phyloP scores from a whole-genome alignment of 768 basidiomycete species.

The Auricularia sp. region DNA sequence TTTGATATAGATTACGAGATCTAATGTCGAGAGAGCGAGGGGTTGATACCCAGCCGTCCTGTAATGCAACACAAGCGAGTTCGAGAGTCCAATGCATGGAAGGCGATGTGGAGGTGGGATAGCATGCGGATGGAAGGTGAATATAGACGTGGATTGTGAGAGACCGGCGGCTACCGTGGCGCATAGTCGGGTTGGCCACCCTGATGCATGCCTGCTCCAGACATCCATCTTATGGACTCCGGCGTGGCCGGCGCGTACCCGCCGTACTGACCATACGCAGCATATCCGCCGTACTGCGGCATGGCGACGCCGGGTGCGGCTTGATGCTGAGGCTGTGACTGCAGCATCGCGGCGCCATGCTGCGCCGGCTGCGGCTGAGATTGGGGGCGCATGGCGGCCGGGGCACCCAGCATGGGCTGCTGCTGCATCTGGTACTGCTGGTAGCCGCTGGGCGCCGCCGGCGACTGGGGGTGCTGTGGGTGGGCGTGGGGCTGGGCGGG shows the following conservation, averaged over 20 bases:
- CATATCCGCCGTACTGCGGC: not conserved
- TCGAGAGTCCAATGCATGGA: not conserved
- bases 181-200: not conserved
- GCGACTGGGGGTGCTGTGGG: not conserved
- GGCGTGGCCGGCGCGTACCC: not conserved
- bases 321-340: not conserved
- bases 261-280: not conserved
- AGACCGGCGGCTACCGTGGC: not conserved
- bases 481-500: not conserved
- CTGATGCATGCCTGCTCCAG: not conserved
- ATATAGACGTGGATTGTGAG: not conserved
- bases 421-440: not conserved
- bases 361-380: not conserved
- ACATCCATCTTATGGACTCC: not conserved
- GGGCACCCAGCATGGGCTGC: not conserved
- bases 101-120: not conserved
- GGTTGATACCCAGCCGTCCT: not conserved
- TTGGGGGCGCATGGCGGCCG: not conserved
- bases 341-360: not conserved
- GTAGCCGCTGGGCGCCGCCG: not conserved
- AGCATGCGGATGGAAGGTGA: not conserved
- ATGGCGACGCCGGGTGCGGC: not conserved
- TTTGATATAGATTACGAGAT: not conserved
- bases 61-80: not conserved
- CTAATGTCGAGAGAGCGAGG: not conserved